Evolutionary conservation across 768 basidiomycete species (phyloP), one percentile per base, ranked within the genome.

Genomic region (Mycena alexandri): DNA sequence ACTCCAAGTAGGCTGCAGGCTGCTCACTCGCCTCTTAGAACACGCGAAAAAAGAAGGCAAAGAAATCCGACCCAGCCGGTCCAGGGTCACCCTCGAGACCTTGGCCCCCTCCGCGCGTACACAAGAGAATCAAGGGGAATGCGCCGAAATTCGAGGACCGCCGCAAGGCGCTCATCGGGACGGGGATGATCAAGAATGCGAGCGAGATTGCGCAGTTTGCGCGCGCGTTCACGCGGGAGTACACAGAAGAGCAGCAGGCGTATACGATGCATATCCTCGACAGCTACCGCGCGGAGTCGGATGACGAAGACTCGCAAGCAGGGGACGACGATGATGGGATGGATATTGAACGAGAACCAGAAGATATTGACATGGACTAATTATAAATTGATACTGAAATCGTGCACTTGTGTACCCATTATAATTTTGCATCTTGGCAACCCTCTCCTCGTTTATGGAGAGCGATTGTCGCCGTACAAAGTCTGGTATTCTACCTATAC

Each of bases 141-240:
- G 48, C 48, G 19, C n/a, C 17, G 33, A 57, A 87, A 69, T 77
- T 91, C 46, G 75, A 78, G 12, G 80, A 81, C 13, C 85, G 91
- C 16, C 85, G 87, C 73, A 79, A 80, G 50, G 92, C 91, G 1
- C 81, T 93, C 61, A 80, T 93, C 55, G 87, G 85, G 29, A 79
- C 90, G 3, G 89, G 87, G 12, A 83, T 89, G 76, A 86, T 93
- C 72, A 82, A 80, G 54, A 77, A 78, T 38, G 82, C 86, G 8
- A 79, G 78, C 13, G 85, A 91, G 47, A 76, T 91, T 5, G 78
- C 86, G 2, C 69, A 72, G 4, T 93, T 93, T 73, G 92, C 91
- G 13, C 59, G 53, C 33, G 42, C 19, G 46, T 86, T 84, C 61
- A 80, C 78, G 6, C 79, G 78, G 21, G 83, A 82, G 69, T 75